Evolutionary conservation across 2,329 filamentous ascomycete genomes (phyloP).

Genomic region (Beauveria asiatica): DNA sequence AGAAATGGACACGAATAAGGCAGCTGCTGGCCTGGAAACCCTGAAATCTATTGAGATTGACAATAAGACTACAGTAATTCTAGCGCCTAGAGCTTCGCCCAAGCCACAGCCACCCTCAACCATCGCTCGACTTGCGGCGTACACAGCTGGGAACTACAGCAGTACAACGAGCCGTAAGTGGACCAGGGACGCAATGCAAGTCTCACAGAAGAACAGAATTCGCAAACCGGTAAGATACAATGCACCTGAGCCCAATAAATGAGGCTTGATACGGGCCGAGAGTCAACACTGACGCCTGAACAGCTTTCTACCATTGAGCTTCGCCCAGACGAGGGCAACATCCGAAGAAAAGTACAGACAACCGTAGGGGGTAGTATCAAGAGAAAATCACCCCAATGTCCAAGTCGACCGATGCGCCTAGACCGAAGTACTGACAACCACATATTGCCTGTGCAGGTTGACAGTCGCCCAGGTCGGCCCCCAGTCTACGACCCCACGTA

Average conservation of each 20-base stretch:
- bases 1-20: background rate
- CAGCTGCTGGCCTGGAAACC: background rate
- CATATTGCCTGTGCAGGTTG: too few species aligned
- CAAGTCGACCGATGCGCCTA: constrained; percentile 11
- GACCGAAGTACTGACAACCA: background rate
- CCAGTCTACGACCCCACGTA: constrained; percentile 15
- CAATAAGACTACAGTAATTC: constrained; percentile 28
- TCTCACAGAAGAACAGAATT: background rate
- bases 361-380: constrained; percentile 22
- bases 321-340: constrained; percentile 26
- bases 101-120: constrained; percentile 21
- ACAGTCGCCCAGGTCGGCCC: background rate
- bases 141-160: too few species aligned
- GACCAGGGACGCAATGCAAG: background rate
- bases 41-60: constrained; percentile 7
- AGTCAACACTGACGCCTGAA: background rate
- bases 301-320: constrained; percentile 24
- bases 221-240: background rate
- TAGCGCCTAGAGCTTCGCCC: constrained; percentile 26
- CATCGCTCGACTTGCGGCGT: constrained; percentile 12
- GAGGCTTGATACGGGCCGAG: background rate
- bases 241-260: background rate
- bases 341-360: constrained; percentile 27
- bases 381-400: constrained; percentile 22
- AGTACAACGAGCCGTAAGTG: background rate